Percentiles rank a stretch among this genome's conserved stretches.
These are phyloP conservation scores for Fraxinus sp. DNA, from an alignment of 305 asterid genomes.

Conservation along the genomic window DNA sequence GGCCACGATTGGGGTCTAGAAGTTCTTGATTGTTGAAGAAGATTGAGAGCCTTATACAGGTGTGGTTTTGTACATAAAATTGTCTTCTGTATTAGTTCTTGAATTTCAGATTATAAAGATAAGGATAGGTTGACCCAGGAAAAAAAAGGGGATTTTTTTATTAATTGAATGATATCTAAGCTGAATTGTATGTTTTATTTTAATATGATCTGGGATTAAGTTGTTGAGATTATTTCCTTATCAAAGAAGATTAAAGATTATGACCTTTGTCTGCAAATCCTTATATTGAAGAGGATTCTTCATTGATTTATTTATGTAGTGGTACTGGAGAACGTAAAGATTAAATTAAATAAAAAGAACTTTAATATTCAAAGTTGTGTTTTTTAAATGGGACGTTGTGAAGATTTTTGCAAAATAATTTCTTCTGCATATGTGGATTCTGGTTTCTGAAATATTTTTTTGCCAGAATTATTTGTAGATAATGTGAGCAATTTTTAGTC, in stretches of 20 bases:
- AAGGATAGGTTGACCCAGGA: background rate
- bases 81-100: background rate
- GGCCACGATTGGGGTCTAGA: constrained; percentile 14
- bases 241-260: background rate
- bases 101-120: background rate
- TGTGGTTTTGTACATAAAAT: background rate
- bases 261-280: constrained; percentile 4
- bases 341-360: background rate
- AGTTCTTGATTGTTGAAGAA: constrained; percentile 21
- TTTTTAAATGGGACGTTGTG: background rate
- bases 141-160: background rate
- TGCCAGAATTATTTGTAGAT: background rate
- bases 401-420: background rate
- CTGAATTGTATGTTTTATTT: background rate
- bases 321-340: background rate
- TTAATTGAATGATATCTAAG: background rate
- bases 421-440: background rate
- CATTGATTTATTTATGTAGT: background rate
- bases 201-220: background rate
- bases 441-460: background rate
- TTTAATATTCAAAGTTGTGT: background rate
- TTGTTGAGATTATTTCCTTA: constrained; percentile 19
- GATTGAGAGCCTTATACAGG: constrained; percentile 31
- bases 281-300: background rate
- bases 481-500: background rate